Evolutionary conservation across 371 early-diverging fungal species (phyloP).

Genomic region (Apophysomyces trapeziformis): DNA sequence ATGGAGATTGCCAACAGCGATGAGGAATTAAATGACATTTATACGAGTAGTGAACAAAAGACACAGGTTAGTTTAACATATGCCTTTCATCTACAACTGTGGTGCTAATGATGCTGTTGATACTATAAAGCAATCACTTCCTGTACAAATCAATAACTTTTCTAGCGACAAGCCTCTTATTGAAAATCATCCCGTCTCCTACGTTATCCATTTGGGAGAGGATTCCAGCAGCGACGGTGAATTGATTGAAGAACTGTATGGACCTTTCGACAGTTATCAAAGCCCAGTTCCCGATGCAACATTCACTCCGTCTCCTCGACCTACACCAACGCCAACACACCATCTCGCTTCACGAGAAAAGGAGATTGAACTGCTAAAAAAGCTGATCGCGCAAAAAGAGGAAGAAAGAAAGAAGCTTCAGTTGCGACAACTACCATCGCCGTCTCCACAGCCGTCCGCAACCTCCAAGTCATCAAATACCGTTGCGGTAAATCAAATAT

Average conservation of each 20-base stretch:
- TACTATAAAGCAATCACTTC: background rate
- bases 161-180: slow-evolving; percentile 1
- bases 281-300: background rate
- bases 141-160: background rate
- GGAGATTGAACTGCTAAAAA: slow-evolving; percentile 15
- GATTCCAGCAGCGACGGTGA: slow-evolving; percentile 5
- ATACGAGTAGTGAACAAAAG: background rate
- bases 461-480: background rate
- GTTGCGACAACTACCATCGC: background rate
- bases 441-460: background rate
- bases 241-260: slow-evolving; percentile 20
- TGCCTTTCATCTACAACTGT: background rate
- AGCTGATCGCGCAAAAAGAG: slow-evolving; percentile 18
- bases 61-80: background rate
- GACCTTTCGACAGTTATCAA: slow-evolving; percentile 10
- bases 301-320: slow-evolving; percentile 7
- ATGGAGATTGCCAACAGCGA: slow-evolving; percentile 23
- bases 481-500: background rate
- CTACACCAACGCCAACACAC: background rate
- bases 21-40: slow-evolving; percentile 9
- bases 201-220: background rate
- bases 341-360: slow-evolving; percentile 11
- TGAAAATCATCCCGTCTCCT: background rate
- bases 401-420: slow-evolving; percentile 9
- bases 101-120: background rate